A percentile compares a stretch with the other conserved stretches of the same genome.
Conservation (phyloP, 164 flowering plant species). For the Dillenia turbinata region DNA sequence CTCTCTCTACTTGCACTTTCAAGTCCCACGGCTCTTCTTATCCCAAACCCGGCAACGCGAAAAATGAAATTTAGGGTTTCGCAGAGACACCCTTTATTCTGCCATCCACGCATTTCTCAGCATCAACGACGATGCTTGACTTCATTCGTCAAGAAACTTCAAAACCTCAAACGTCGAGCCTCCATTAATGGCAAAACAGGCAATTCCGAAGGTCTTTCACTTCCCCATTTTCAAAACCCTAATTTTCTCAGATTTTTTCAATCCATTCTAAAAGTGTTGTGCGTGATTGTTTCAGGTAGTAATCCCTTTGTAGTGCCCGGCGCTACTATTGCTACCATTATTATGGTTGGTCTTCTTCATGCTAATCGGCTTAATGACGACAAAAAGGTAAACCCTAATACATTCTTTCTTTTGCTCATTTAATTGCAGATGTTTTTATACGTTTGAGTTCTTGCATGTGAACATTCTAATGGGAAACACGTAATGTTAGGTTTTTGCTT, state of each 20-base stretch:
- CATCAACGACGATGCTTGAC: constrained; percentile 22
- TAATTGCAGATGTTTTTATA: neutral
- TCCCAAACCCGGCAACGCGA: too few relatives aligned
- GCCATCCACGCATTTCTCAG: constrained; percentile 3
- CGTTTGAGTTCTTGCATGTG: neutral
- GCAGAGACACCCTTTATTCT: constrained; percentile 11
- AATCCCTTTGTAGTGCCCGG: constrained; percentile 70
- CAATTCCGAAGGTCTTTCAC: constrained; percentile 37
- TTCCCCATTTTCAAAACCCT: neutral
- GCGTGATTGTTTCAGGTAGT: constrained; percentile 39
- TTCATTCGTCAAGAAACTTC: constrained; percentile 28
- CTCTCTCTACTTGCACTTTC: too few relatives aligned
- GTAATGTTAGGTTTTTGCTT: too few relatives aligned
- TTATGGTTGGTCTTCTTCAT: constrained; percentile 95
- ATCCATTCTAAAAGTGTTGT: neutral
- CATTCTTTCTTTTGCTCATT: neutral
- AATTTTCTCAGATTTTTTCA: neutral
- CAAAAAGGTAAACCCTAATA: constrained; percentile 49
- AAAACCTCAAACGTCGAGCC: constrained; percentile 27
- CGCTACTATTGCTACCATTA: constrained; percentile 85
- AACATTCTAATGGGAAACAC: too few relatives aligned
- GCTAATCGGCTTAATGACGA: constrained; percentile 84
- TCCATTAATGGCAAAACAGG: constrained; percentile 39
- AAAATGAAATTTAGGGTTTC: constrained; percentile 30
- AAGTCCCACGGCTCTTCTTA: too few relatives aligned